These are phyloP conservation scores for Byssochlamys sp. DNA, from an alignment of 2,329 filamentous ascomycete species.

Conservation along the genomic window DNA sequence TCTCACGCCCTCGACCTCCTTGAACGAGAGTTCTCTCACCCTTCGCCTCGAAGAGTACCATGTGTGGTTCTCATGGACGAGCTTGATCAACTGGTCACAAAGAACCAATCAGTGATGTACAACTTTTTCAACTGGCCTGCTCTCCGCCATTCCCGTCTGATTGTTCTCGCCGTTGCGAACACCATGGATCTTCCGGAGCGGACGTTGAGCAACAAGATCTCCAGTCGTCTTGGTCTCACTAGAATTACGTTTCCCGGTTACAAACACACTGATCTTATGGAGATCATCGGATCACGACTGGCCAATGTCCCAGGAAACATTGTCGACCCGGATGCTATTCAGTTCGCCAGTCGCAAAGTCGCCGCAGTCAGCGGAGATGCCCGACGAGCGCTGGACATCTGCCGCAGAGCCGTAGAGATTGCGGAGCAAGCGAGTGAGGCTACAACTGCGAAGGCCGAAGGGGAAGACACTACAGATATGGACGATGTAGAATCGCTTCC, in stretches of 20 bases:
- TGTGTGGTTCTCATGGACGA: conserved; percentile 98
- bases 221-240: conserved; percentile 77
- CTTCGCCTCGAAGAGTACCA: conserved; percentile 79
- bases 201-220: conserved; percentile 96
- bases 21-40: conserved; percentile 84
- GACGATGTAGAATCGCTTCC: conserved; percentile 29
- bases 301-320: conserved; percentile 80
- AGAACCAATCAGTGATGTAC: conserved; percentile 99
- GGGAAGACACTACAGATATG: conserved; percentile 9
- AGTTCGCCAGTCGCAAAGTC: conserved; percentile 93
- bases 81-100: conserved; percentile 91
- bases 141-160: conserved; percentile 78
- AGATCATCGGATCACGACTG: conserved; percentile 89
- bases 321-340: conserved; percentile 83
- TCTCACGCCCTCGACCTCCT: conserved; percentile 83
- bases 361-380: conserved; percentile 93
- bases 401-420: conserved; percentile 85
- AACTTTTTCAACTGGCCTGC: conserved; percentile 99
- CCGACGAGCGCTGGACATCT: conserved; percentile 84
- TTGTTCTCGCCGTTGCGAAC: conserved; percentile 94
- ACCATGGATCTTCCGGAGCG: conserved; percentile 97
- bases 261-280: conserved; percentile 92
- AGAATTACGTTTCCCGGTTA: conserved; percentile 96
- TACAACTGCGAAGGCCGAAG: conserved; percentile 13
- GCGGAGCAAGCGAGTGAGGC: conserved; percentile 62